Evolutionary conservation across 768 basidiomycete species (phyloP), one percentile per base, ranked within the genome.

Genomic region (Leucosporidium yakuticum): DNA sequence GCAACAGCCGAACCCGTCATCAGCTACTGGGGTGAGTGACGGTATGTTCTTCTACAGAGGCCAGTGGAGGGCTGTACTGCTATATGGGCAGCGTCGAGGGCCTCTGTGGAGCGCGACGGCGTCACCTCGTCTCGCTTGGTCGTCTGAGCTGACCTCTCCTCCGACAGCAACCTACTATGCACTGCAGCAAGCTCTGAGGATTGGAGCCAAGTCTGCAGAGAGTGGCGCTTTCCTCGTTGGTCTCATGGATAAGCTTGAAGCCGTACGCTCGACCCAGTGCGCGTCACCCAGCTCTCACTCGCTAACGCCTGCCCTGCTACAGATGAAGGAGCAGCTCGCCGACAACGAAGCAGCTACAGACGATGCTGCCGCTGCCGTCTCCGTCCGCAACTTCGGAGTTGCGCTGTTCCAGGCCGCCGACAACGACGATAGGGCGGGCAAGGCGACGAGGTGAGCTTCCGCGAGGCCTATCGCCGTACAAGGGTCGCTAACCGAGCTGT

Each of bases 331-430:
- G 15, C 83, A 87, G 14, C 86, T 94, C 31, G 86, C 85, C 0
- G 79, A 83, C 21, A 86, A 85, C 69, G 92, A 96, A 74, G 87
- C 90, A 15, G 83, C 97, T 65, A 87, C 89, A 68, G 84, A 86
- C 65, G 93, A 97, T 75, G 79, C 84, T 14, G 91, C 86, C 0
- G 89, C 90, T 50, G 85, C 88, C 4, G 91, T 91, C 5, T 94
- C 91, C 75, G 86, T 98, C 58, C 93, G 97, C 81, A 92, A 94
- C 80, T 98, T 98, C 81, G 94, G 91, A 2, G 79, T 94, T 31
- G 88, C 83, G 68, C 86, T 98, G n/a, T 99, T 99, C 79, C 81
- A 82, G 15, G 82, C 82, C 73, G 95, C 95, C 25, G 96, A 99
- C 77, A 88, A 89, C 74, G 93, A 95, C 77, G 96, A 98, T 78